Percentiles rank a stretch among this genome's conserved stretches.
phyloP scores from a whole-genome alignment of 352 stramenopile genomes.

The Phytophthora pistaciae region DNA sequence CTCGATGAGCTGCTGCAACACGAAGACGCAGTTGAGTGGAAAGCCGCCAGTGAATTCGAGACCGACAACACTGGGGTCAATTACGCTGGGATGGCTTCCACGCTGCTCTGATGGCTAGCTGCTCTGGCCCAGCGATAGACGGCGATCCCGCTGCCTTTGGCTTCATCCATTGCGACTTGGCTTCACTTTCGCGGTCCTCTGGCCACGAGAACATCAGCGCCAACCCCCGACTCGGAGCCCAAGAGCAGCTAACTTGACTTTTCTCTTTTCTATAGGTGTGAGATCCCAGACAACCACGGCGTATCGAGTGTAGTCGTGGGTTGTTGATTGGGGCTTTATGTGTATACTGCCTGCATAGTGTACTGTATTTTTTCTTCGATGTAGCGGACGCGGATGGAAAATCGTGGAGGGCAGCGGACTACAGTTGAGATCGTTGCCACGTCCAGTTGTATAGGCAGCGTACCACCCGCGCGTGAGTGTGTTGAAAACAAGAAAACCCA shows the following conservation, averaged over 20 bases:
- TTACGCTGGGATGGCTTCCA: conserved; percentile 35
- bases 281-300: background rate
- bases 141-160: background rate
- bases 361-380: conserved; percentile 12
- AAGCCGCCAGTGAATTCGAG: conserved; percentile 27
- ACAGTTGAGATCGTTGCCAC: background rate
- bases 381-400: conserved; percentile 13
- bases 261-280: conserved; percentile 15
- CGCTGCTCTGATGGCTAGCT: conserved; percentile 35
- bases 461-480: conserved; percentile 11
- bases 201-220: background rate
- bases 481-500: conserved; percentile 7
- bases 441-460: conserved; percentile 12
- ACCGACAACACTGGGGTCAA: conserved; percentile 17
- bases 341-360: conserved; percentile 23
- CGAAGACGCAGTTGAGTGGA: conserved; percentile 44
- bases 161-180: conserved; percentile 3
- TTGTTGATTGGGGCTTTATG: conserved; percentile 2
- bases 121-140: conserved; percentile 27
- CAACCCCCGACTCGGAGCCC: background rate
- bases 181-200: background rate
- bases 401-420: conserved; percentile 3
- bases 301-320: background rate
- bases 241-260: conserved; percentile 25
- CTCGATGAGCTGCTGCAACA: conserved; percentile 46